phyloP scores from a whole-genome alignment of 169 alveolate species.

The Plasmodium blacklocki region DNA sequence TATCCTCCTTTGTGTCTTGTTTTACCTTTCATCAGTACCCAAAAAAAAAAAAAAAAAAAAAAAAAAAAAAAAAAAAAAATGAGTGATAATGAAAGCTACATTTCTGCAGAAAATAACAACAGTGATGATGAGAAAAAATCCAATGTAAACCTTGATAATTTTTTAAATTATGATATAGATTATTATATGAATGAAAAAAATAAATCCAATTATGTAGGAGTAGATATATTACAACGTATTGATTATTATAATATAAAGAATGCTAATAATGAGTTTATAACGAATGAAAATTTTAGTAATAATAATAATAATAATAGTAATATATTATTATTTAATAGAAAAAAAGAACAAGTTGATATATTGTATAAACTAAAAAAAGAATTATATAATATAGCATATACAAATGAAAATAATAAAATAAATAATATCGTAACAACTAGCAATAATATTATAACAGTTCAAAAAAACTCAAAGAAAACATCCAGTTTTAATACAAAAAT shows the following conservation, averaged over 20 bases:
- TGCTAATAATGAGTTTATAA: conserved; percentile 7
- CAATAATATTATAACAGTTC: background rate
- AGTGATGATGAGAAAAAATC: conserved; percentile 8
- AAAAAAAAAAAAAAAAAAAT: conserved; percentile 6
- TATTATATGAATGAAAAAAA: conserved; percentile 21
- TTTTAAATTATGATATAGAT: conserved; percentile 49
- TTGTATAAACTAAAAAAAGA: conserved; percentile 39
- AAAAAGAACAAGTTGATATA: conserved; percentile 28
- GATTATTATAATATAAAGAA: conserved; percentile 24
- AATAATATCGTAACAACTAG: background rate
- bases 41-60: too few species aligned
- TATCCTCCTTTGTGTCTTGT: background rate
- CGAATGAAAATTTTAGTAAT: conserved; percentile 5
- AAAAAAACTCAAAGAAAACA: background rate
- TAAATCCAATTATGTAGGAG: conserved; percentile 32
- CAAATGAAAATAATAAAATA: conserved; percentile 17
- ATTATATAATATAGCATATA: conserved; percentile 34
- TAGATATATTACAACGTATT: conserved; percentile 23
- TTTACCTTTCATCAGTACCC: background rate
- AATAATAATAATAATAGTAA: conserved; percentile 10
- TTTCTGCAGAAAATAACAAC: conserved; percentile 30
- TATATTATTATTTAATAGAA: conserved; percentile 5
- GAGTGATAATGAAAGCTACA: conserved; percentile 50
- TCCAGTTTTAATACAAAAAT: background rate
- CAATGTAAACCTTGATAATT: conserved; percentile 21